Conservation (phyloP, 2,329 filamentous ascomycete species). For the Colletotrichum acutatum region DNA sequence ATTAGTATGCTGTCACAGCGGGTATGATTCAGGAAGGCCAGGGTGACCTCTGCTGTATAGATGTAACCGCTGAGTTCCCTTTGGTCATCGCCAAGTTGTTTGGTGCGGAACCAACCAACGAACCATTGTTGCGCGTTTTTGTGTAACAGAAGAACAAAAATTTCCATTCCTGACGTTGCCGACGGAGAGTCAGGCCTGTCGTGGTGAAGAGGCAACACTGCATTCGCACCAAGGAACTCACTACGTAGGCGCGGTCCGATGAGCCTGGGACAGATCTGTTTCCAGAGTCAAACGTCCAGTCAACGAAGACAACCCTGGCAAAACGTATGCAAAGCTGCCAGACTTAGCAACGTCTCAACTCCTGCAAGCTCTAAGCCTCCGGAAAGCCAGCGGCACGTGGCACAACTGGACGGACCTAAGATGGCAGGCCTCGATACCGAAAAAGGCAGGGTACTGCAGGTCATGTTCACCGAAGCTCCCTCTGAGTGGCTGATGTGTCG, state of each 20-base stretch:
- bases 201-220: neutral
- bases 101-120: neutral
- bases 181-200: neutral
- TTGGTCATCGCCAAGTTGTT: neutral
- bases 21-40: neutral
- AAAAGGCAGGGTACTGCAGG: constrained; percentile 31
- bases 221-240: constrained; percentile 4
- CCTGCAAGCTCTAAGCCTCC: constrained; percentile 10
- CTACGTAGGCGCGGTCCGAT: constrained; percentile 24
- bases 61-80: neutral
- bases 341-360: constrained; percentile 5
- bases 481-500: constrained; percentile 23
- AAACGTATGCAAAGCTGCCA: constrained; percentile 5
- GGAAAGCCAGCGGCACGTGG: constrained; percentile 24
- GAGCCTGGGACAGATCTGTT: constrained; percentile 19
- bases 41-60: neutral
- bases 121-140: neutral
- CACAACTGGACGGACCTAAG: constrained; percentile 16
- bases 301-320: neutral
- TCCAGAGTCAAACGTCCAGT: constrained; percentile 1
- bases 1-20: neutral
- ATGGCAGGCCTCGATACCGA: constrained; percentile 11
- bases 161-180: neutral
- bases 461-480: constrained; percentile 18
- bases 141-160: constrained; percentile 16